Conservation (phyloP, 768 basidiomycete genomes). For the Leccinellum luteum region DNA sequence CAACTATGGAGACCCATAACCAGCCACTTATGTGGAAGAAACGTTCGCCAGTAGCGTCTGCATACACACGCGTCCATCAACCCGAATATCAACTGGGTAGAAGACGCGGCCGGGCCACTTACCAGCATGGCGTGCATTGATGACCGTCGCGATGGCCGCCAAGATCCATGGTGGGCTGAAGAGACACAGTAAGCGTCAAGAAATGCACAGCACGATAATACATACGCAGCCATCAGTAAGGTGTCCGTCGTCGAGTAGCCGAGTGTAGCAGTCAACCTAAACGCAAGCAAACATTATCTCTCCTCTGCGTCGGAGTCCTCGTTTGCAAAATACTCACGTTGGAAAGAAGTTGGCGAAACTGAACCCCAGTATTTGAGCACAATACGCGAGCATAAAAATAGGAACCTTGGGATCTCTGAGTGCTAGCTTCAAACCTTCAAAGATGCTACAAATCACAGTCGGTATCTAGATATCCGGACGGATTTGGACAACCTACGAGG, state of each 20-base stretch:
- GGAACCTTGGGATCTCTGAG: slow-evolving; percentile 54
- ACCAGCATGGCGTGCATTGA: slow-evolving; percentile 57
- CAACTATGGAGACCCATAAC: slow-evolving; percentile 63
- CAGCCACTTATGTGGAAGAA: slow-evolving; percentile 57
- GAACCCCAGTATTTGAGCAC: slow-evolving; percentile 52
- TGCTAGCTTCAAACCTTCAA: slow-evolving; percentile 44
- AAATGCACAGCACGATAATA: neutral
- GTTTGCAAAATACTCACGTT: slow-evolving; percentile 31
- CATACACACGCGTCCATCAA: neutral
- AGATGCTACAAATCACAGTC: slow-evolving; percentile 8
- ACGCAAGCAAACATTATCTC: neutral
- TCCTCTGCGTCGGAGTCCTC: neutral
- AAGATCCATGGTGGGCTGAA: slow-evolving; percentile 64
- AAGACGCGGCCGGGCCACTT: neutral
- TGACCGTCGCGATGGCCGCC: slow-evolving; percentile 41
- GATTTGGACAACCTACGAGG: slow-evolving; percentile 45
- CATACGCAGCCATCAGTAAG: slow-evolving; percentile 60
- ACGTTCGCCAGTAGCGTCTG: slow-evolving; percentile 60
- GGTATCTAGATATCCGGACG: neutral
- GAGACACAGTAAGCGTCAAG: neutral
- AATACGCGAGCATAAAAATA: slow-evolving; percentile 53
- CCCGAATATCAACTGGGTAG: neutral
- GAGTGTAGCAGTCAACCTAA: slow-evolving; percentile 57
- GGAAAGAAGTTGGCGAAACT: slow-evolving; percentile 64
- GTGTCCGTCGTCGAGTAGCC: slow-evolving; percentile 61